Base-by-base conservation (phyloP, 2,329 filamentous ascomycete genomes). In the Hypoxylon sp. region DNA sequence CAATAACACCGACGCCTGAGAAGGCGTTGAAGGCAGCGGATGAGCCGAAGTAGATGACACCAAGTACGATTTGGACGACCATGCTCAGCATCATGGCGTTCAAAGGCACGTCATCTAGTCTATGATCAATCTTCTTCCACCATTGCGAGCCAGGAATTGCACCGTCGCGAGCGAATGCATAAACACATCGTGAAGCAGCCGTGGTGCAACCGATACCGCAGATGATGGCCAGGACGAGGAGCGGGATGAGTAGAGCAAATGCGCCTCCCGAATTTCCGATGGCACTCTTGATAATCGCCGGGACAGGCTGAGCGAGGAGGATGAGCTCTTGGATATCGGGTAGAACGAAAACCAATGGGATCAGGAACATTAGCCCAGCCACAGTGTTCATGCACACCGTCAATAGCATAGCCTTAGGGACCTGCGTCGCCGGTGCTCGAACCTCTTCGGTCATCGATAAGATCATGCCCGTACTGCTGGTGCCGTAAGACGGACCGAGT, bases 371-470 rank as follows among this genome's bases (percentile, higher is more conserved):
- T 27, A 93, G 83, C 44, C 91, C 91, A 68, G 86, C 87, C 70
- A 91, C 75, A 55, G 86, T 88, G 83, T 93, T 92, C 80, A 92
- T 85, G 72, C 89, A 71, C 72, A 92, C 85, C 70, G 90, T 91
- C 58, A 82, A 82, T 50, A 92, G 89, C 88, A 93, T 91, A 73
- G 91, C 91, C 78, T 90, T 91, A 72, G 91, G 90, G 6, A 92
- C 90, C 78, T 92, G 91, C 2, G 84, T 87, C 0, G 89, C 84
- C 4, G 91, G 91, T 53, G 88, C 81, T 76, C 86, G 84, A 11
- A 92, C 90, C 78, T 93, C 91, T 79, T 93, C 91, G 74, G 90
- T 92, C 91, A 92, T 93, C 69, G 89, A 91, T 77, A 93, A 91
- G 66, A 94, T 91, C 91, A 94, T 94, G 80, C 92, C 92, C 0